These are phyloP conservation scores for Oenanthe javanica DNA, from an alignment of 140 eudicot species.

Conservation along the genomic window DNA sequence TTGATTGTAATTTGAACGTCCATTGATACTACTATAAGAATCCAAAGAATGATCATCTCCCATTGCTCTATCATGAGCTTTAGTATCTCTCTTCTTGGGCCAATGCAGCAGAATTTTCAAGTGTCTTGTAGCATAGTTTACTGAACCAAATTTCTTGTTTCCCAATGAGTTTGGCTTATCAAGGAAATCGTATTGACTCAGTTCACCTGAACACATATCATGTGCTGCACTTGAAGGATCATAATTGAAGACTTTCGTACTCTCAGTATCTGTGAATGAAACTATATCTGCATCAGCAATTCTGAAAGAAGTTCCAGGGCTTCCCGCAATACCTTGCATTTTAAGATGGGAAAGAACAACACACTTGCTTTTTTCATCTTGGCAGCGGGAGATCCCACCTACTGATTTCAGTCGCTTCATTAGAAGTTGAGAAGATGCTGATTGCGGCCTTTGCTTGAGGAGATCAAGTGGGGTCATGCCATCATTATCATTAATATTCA, in stretches of 20 bases:
- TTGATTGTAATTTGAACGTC: conserved; percentile 25
- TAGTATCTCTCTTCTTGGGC: conserved; percentile 30
- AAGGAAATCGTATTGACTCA: conserved; percentile 21
- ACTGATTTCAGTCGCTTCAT: conserved; percentile 55
- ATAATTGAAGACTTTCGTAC: conserved; percentile 12
- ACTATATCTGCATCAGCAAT: conserved; percentile 67
- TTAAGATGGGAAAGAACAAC: conserved; percentile 48
- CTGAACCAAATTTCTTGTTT: conserved; percentile 20
- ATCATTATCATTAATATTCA: conserved; percentile 53
- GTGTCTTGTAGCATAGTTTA: conserved; percentile 34
- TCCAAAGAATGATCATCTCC: conserved; percentile 25
- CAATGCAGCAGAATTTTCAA: conserved; percentile 44
- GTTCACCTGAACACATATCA: conserved; percentile 43
- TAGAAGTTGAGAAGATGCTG: conserved; percentile 60
- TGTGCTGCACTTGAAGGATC: conserved; percentile 22
- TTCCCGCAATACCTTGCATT: conserved; percentile 56
- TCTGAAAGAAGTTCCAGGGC: conserved; percentile 78
- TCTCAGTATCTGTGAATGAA: conserved; percentile 30
- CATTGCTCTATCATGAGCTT: background rate
- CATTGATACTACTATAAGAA: conserved; percentile 19
- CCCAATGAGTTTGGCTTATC: conserved; percentile 8
- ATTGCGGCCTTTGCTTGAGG: conserved; percentile 59
- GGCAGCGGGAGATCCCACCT: conserved; percentile 53
- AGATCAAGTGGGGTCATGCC: conserved; percentile 71
- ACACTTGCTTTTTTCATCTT: conserved; percentile 35